Percentiles rank a stretch among this genome's conserved stretches.
Evolutionary conservation across 2,329 filamentous ascomycete genomes (phyloP).

Genomic region (Phaeosphaeria sp.): DNA sequence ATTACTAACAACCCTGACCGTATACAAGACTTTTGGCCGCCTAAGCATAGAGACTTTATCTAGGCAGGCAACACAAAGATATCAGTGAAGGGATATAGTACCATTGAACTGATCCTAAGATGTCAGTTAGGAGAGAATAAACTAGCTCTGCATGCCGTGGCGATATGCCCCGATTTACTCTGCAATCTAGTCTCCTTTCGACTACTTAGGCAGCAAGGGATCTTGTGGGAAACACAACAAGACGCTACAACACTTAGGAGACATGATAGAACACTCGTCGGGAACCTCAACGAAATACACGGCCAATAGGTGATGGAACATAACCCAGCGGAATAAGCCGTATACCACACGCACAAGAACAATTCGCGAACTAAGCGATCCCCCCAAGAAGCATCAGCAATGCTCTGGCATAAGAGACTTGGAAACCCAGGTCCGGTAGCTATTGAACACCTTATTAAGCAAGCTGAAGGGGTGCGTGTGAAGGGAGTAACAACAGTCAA

Average conservation of each 20-base stretch:
- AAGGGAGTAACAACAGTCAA: no score
- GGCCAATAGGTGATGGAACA: conserved; percentile 4
- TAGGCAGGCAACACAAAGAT: conserved; percentile 2
- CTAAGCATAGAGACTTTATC: conserved; percentile 1
- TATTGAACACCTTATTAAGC: no score
- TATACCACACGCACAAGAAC: no score
- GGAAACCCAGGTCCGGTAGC: no score
- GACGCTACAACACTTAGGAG: background rate
- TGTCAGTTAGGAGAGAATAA: background rate
- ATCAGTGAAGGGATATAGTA: conserved; percentile 6
- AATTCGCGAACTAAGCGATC: no score
- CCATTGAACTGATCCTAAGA: background rate
- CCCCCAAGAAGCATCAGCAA: no score
- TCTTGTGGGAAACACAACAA: conserved; percentile 6
- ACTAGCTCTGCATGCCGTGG: conserved; percentile 4
- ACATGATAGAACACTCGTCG: conserved; percentile 1
- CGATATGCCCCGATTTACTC: background rate
- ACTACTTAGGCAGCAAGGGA: background rate
- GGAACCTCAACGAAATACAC: background rate
- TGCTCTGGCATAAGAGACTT: no score
- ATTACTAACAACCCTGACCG: conserved; percentile 2
- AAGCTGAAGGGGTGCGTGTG: no score
- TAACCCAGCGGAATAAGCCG: conserved; percentile 2
- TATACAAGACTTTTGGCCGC: background rate
- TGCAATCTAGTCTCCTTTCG: conserved; percentile 6